A percentile compares a stretch with the other conserved stretches of the same genome.
These are phyloP conservation scores for Aspergillus oerlinghausenensis DNA, from an alignment of 2,329 filamentous ascomycete genomes.

Conservation along the genomic window DNA sequence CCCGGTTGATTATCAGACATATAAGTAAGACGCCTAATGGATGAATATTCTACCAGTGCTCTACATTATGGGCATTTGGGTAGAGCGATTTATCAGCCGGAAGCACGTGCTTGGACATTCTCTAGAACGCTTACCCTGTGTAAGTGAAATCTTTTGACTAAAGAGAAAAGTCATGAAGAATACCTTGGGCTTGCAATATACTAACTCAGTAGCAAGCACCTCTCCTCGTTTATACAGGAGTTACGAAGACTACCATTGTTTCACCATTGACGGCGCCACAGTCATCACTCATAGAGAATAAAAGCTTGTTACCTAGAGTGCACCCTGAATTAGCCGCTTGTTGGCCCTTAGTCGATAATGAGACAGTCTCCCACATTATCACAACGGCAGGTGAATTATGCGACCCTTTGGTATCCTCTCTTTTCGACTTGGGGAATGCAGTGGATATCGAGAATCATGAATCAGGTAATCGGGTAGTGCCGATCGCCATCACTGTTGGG, in stretches of 20 bases:
- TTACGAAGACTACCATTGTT: slow-evolving; percentile 23
- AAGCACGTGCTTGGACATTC: slow-evolving; percentile 48
- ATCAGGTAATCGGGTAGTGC: slow-evolving; percentile 22
- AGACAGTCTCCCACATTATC: slow-evolving; percentile 31
- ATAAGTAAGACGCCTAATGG: slow-evolving; percentile 49
- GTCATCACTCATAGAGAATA: slow-evolving; percentile 16
- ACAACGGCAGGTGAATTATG: slow-evolving; percentile 25
- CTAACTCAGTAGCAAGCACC: slow-evolving; percentile 12
- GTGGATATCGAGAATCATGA: slow-evolving; percentile 30
- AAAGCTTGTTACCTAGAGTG: slow-evolving; percentile 21
- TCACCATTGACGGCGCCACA: slow-evolving; percentile 17
- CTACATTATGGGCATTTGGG: slow-evolving; percentile 58
- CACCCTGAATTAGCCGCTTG: slow-evolving; percentile 35
- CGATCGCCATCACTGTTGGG: slow-evolving; percentile 34
- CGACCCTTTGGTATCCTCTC: slow-evolving; percentile 33
- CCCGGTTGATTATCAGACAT: slow-evolving; percentile 17
- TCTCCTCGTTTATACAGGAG: slow-evolving; percentile 27
- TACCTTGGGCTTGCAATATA: slow-evolving; percentile 1
- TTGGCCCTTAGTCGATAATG: slow-evolving; percentile 26
- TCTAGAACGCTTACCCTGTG: slow-evolving; percentile 31
- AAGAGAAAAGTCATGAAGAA: neutral
- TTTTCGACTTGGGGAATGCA: slow-evolving; percentile 50
- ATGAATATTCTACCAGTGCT: slow-evolving; percentile 47
- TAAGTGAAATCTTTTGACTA: slow-evolving; percentile 12
- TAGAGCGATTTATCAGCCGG: slow-evolving; percentile 45